Conservation (phyloP, 805 yeast species). For the Isabelozyma rhagii region DNA sequence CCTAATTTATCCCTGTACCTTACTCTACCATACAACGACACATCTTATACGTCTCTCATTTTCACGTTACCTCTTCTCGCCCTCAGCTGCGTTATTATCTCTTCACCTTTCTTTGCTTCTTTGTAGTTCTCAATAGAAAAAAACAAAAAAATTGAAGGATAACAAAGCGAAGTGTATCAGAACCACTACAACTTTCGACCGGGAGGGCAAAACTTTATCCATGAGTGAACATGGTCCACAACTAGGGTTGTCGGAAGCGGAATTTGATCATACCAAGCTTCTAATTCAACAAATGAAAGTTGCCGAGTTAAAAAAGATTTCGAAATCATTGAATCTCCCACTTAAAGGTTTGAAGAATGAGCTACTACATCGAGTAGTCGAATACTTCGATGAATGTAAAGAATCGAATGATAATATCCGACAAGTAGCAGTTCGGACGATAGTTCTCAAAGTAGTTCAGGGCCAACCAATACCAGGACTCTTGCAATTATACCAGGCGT, state of each 20-base stretch:
- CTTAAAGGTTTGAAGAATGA: conserved; percentile 60
- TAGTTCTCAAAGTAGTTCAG: conserved; percentile 36
- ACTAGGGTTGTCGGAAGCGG: conserved; percentile 1
- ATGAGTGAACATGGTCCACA: not conserved
- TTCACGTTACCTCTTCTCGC: too few relatives aligned
- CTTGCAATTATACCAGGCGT: conserved; percentile 19
- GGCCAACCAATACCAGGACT: conserved; percentile 39
- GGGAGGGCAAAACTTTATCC: not conserved
- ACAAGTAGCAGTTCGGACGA: conserved; percentile 41
- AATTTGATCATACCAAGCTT: conserved; percentile 1
- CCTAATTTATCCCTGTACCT: too few relatives aligned
- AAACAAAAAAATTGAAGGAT: too few relatives aligned
- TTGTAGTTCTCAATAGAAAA: too few relatives aligned
- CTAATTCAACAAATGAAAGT: conserved; percentile 33
- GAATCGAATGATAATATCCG: conserved; percentile 39
- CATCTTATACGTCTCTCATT: too few relatives aligned
- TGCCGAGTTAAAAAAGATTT: conserved; percentile 50
- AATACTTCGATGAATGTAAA: conserved; percentile 42
- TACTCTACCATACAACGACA: too few relatives aligned
- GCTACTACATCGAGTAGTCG: conserved; percentile 51
- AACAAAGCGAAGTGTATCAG: too few relatives aligned
- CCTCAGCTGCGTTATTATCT: too few relatives aligned
- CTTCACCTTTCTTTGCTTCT: too few relatives aligned
- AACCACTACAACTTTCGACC: not conserved
- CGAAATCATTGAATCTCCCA: conserved; percentile 48